Evolutionary conservation across 352 stramenopile species (phyloP), one percentile per base, ranked within the genome.

Genomic region (Phytophthora pistaciae): DNA sequence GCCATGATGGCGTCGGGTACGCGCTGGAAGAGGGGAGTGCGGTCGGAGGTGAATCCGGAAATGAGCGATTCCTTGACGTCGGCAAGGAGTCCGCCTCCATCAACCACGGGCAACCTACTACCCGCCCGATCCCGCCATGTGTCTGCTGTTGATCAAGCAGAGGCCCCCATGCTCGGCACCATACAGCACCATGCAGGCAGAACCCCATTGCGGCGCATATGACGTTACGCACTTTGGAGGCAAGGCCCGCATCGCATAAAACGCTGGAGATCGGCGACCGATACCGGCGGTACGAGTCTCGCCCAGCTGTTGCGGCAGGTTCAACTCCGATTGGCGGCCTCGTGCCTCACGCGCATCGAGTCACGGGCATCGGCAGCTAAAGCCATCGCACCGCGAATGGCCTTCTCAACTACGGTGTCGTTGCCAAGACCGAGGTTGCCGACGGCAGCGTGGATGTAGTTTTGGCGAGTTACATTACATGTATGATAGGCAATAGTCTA

Each of bases 11-110:
- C 36, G 36, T 42, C 36, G 36, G 13, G 1, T 3, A 29, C 27
- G 27, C 36, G 54, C 65, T 72, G 42, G 42, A 50, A 36, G 21
- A 21, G 31, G 38, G 27, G 42, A 59, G 52, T 57, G 57, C 36
- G 59, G 44, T 52, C 33, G 65, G 49, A 52, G 29, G 64, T 16
- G 73, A 73, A 77, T 74, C 70, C 65, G 60, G 64, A 77, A 77
- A 44, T 77, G 65, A 77, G 49, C 53, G 70, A 64, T 46, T 53
- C 44, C n/a, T 31, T 8, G 40, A 20, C 38, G 31, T n/a, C 33
- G n/a, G 21, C 27, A 25, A 29, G 46, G 33, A 60, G 50, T 38
- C 49, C 20, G 10, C n/a, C 6, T 48, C n/a, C 31, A 29, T 46
- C 33, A 40, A 13, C 9, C 33, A 13, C 33, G 33, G 33, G n/a